Evolutionary conservation across 164 flowering plant species (phyloP).

Genomic region (Umbellularia californica): DNA sequence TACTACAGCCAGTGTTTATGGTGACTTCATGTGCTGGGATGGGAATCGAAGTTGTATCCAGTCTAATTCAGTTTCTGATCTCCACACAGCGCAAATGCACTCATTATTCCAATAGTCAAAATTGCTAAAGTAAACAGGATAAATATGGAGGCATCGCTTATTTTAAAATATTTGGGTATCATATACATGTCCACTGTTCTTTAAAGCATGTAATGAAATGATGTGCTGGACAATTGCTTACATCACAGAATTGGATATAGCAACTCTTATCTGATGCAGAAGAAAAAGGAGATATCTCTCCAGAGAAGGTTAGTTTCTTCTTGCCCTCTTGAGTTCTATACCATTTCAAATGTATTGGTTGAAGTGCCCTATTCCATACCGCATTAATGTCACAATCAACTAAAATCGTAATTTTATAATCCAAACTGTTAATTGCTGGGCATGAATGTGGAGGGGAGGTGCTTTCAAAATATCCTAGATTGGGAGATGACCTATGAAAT

Average conservation of each 20-base stretch:
- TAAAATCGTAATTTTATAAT: neutral
- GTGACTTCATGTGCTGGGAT: neutral
- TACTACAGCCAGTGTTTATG: too few relatives aligned
- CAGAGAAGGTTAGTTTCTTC: slow-evolving; percentile 54
- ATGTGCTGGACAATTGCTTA: neutral
- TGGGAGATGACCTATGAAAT: neutral
- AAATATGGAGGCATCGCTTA: neutral
- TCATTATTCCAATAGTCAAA: neutral
- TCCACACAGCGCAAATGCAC: neutral
- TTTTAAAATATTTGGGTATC: neutral
- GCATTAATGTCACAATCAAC: neutral
- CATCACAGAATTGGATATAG: slow-evolving; percentile 57
- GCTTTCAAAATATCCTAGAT: neutral
- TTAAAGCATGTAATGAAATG: neutral
- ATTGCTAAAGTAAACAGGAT: neutral
- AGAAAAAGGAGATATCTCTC: slow-evolving; percentile 62
- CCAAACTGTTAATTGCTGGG: neutral
- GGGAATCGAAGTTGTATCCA: neutral
- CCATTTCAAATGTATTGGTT: neutral
- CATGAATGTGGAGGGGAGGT: neutral
- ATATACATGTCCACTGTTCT: too few relatives aligned
- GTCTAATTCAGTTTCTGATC: neutral
- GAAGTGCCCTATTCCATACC: neutral
- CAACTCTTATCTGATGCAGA: slow-evolving; percentile 77
- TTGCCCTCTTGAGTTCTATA: neutral